A percentile compares a stretch with the other conserved stretches of the same genome.
These are phyloP conservation scores for Suhomyces kilbournensis DNA, from an alignment of 805 yeast species.

Conservation along the genomic window DNA sequence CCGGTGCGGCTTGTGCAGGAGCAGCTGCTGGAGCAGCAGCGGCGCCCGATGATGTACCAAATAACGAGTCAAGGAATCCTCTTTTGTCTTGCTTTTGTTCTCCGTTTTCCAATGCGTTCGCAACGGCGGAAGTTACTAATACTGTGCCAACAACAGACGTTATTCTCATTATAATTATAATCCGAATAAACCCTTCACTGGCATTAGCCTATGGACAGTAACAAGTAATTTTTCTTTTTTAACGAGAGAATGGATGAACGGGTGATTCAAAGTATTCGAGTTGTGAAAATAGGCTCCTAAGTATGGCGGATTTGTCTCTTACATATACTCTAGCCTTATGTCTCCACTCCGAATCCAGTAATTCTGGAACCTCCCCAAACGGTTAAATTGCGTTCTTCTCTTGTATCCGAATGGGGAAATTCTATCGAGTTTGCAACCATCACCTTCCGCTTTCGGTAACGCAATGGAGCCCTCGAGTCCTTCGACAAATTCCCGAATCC, in stretches of 20 bases:
- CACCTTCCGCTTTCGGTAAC: not conserved
- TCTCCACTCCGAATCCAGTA: conserved; percentile 4
- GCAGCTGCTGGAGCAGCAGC: conserved; percentile 7
- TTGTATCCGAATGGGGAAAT: conserved; percentile 4
- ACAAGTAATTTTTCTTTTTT: not conserved
- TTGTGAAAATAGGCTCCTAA: not conserved
- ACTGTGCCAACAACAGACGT: conserved; percentile 21
- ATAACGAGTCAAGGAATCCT: conserved; percentile 9
- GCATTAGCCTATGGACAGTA: conserved; percentile 3
- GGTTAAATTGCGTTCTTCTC: conserved; percentile 2
- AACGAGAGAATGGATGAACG: conserved; percentile 3
- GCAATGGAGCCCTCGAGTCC: not conserved
- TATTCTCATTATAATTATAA: conserved; percentile 20
- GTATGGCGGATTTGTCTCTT: not conserved
- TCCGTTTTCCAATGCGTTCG: conserved; percentile 11
- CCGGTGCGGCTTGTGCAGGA: conserved; percentile 3
- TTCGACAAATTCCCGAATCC: not conserved
- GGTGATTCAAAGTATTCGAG: not conserved
- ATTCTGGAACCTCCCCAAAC: conserved; percentile 1
- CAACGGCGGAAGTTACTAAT: conserved; percentile 23
- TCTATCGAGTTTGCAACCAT: not conserved
- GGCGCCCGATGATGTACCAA: conserved; percentile 7
- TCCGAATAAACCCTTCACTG: conserved; percentile 4
- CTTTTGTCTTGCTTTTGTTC: conserved; percentile 7
- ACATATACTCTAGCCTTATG: not conserved